Evolutionary conservation across 768 basidiomycete genomes (phyloP).

Genomic region (Phanerochaete sordida): DNA sequence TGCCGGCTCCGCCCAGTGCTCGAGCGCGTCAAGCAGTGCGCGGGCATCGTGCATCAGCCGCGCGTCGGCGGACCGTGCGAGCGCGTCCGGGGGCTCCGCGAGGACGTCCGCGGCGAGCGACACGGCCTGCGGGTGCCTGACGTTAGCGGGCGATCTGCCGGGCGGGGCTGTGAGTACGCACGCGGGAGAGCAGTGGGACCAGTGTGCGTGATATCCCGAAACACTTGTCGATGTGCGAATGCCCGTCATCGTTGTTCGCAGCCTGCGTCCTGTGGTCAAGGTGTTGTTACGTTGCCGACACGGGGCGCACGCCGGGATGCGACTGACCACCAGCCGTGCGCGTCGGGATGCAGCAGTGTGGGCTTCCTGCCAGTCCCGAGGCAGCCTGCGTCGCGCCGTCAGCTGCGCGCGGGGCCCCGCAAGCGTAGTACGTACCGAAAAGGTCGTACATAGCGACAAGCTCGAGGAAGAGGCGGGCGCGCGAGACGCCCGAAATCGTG

Average conservation of each 20-base stretch:
- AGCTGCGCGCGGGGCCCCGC: too few species aligned
- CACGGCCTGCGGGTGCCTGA: conserved; percentile 13
- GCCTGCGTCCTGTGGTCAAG: conserved; percentile 23
- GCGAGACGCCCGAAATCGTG: conserved; percentile 27
- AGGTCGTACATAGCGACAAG: conserved; percentile 41
- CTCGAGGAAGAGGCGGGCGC: conserved; percentile 36
- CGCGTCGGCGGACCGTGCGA: background rate
- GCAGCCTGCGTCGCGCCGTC: conserved; percentile 25
- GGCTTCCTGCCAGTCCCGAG: conserved; percentile 33
- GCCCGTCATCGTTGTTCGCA: conserved; percentile 26
- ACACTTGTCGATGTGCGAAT: conserved; percentile 41
- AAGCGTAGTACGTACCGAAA: conserved; percentile 35
- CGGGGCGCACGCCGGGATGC: conserved; percentile 9
- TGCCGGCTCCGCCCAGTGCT: conserved; percentile 24
- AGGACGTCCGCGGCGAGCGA: conserved; percentile 22
- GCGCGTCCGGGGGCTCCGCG: background rate
- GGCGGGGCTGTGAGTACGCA: conserved; percentile 12
- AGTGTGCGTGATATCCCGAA: conserved; percentile 36
- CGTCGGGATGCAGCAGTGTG: conserved; percentile 29
- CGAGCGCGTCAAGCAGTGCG: conserved; percentile 23
- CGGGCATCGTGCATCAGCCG: conserved; percentile 13
- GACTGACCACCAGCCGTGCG: conserved; percentile 38
- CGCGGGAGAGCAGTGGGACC: conserved; percentile 27
- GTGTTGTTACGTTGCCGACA: conserved; percentile 5
- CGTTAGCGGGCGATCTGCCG: background rate